phyloP scores from a whole-genome alignment of 306 rosid species.

The Glycine soja region DNA sequence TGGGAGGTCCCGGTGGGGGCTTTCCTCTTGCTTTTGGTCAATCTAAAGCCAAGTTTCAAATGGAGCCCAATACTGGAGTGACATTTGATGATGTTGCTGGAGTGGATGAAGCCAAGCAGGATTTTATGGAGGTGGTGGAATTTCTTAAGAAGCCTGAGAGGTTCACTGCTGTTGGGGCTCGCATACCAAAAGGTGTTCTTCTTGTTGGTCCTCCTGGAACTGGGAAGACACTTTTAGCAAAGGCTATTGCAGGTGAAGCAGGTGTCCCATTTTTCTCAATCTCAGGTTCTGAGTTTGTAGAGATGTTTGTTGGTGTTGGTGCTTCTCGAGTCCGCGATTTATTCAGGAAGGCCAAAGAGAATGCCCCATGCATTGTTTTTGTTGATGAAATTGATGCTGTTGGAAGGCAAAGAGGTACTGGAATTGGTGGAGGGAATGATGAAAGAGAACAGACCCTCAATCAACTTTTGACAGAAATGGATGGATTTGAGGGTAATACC shows the following conservation, averaged over 20 bases:
- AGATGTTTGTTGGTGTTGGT: constrained; percentile 99
- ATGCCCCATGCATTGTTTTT: constrained; percentile 99
- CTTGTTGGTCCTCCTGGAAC: constrained; percentile 99
- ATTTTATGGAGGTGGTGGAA: constrained; percentile 97
- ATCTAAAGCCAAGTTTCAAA: constrained; percentile 96
- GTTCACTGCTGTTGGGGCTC: constrained; percentile 98
- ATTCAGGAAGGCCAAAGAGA: constrained; percentile 98
- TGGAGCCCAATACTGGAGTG: constrained; percentile 99
- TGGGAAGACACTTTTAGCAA: constrained; percentile 92
- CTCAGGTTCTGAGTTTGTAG: constrained; percentile 98
- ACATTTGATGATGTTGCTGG: constrained; percentile 99
- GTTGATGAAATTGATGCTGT: constrained; percentile 99
- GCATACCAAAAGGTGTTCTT: constrained; percentile 99
- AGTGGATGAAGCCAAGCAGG: constrained; percentile 99
- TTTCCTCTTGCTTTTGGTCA: constrained; percentile 90
- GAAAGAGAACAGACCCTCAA: constrained; percentile 99
- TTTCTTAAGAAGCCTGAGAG: constrained; percentile 97
- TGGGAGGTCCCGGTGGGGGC: constrained; percentile 98
- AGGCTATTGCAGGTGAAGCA: constrained; percentile 99
- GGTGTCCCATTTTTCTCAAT: constrained; percentile 98
- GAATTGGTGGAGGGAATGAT: constrained; percentile 98
- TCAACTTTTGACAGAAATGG: constrained; percentile 99
- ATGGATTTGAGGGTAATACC: constrained; percentile 96
- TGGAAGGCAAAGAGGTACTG: constrained; percentile 96
- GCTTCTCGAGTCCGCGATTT: constrained; percentile 98